Base-by-base conservation (phyloP, 2,329 filamentous ascomycete species). In the Cytospora piceae region DNA sequence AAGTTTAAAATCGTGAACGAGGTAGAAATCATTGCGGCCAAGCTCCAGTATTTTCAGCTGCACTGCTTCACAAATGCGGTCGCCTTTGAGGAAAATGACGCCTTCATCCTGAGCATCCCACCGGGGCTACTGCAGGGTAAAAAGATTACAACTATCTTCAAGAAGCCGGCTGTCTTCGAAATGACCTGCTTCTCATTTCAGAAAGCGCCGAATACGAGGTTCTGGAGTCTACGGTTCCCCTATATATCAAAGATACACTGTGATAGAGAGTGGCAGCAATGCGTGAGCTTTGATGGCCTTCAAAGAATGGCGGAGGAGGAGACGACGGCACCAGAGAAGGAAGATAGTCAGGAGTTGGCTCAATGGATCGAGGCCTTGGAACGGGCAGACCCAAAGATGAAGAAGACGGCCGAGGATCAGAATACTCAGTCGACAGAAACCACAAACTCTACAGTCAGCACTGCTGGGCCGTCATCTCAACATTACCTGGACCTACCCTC, bases 101-200 rank as follows among this genome's bases (percentile, higher is more conserved):
- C 73, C 0, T 82, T 86, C 54, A 70, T 75, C 1, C 71, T 90
- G 11, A 77, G 81, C 20, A 77, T 84, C 24, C 80, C 83, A 14
- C 75, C 77, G 14, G 79, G 81, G 0, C 70, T 83, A 2, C 77
- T 81, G 60, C 74, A 75, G 46, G 75, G 78, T 54, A 73, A 80
- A 72, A 68, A 77, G 65, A 77, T 84, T 69, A 79, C 81, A 0
- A 77, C 82, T 1, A 76, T 89, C 0, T 96, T 96, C 74, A 84
- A 82, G 8, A 80, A 82, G 0, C 93, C 93, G 0, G 85, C 92
- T 24, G 87, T 97, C 0, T 91, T 93, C 64, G 94, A 96, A 70
- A 80, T 96, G 66, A 82, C 91, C 29, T 94, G 92, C 61, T 91
- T 92, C 68, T 89, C 90, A 0, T 97, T 93, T 70, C 90, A 93